A percentile compares a stretch with the other conserved stretches of the same genome.
Evolutionary conservation across 1,284 basidiomycete genomes (phyloP).

Genomic region (Ceratobasidium sp.): DNA sequence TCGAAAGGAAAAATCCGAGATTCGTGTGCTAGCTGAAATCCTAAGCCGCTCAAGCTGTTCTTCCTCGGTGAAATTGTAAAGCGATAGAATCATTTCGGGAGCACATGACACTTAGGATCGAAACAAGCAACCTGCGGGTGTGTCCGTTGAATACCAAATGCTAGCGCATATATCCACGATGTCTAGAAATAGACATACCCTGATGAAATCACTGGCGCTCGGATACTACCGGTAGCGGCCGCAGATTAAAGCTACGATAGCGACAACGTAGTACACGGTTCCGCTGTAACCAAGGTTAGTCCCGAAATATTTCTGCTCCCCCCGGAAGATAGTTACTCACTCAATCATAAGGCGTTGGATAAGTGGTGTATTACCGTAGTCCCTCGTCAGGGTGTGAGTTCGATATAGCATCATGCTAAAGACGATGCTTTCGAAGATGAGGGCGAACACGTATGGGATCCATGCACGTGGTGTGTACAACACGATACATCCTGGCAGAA

Average conservation of each 20-base stretch:
- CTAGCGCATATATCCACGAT: background rate
- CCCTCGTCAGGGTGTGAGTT: background rate
- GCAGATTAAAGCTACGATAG: background rate
- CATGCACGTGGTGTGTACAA: constrained; percentile 6
- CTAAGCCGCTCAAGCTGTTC: no score
- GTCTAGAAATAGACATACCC: constrained; percentile 4
- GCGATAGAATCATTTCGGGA: constrained; percentile 12
- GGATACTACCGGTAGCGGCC: background rate
- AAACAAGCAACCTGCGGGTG: constrained; percentile 1
- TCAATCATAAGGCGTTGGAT: constrained; percentile 1
- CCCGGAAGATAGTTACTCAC: constrained; percentile 9
- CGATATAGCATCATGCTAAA: constrained; percentile 10
- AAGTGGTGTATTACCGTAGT: constrained; percentile 4
- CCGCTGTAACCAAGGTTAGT: constrained; percentile 2
- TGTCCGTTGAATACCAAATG: background rate
- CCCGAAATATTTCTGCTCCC: no score
- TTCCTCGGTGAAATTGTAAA: constrained; percentile 4
- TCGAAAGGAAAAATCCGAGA: no score
- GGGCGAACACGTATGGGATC: constrained; percentile 7
- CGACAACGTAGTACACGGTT: constrained; percentile 7
- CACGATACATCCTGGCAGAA: constrained; percentile 12
- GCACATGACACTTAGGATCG: constrained; percentile 17
- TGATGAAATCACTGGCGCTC: background rate
- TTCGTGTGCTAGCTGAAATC: no score
- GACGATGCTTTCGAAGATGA: constrained; percentile 1